Evolutionary conservation across 352 stramenopile species (phyloP), one percentile per base, ranked within the genome.

Genomic region (Phytophthora sojae): DNA sequence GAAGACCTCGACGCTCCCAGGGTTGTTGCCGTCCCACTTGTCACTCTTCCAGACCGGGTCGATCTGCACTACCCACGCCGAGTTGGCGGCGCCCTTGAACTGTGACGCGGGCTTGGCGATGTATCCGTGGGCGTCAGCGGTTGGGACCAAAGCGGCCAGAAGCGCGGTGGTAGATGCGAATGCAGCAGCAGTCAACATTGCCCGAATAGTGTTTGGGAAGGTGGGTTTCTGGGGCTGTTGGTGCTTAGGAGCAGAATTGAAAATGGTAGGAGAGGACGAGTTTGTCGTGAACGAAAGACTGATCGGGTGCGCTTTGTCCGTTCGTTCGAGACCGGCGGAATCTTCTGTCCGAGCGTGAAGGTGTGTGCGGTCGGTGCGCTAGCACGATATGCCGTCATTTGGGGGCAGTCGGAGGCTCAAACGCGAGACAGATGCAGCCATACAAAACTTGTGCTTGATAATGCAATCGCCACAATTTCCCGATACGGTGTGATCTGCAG

Each of bases 41-140:
- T 67, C 64, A 52, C 64, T 60, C 1, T 39, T 2, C 42, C 39
- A 67, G 12, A 23, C 8, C 0, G 64, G 64, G 15, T 62, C 39
- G 14, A 72, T 72, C 19, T 72, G 57, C 11, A 67, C 57, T 6
- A 67, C 35, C 57, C 64, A 72, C 0, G 50, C 50, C 17, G 57
- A 67, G 12, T 39, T 67, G n/a, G 29, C 57, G 19, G 57, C 61
- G 29, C 35, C 50, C 0, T 32, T 32, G 51, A 67, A 67, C 39
- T 66, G 14, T 5, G 64, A 30, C 25, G 52, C 25, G 3, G 64
- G 64, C 35, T 56, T 58, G 6, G 29, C 23, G 25, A 72, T 62
- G 57, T 67, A 72, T 26, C 64, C 64, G 51, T 72, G 64, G 9
- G n/a, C 64, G 4, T 65, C n/a, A 12, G n/a, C 7, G 45, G 17